Evolutionary conservation across 176 grass and related monocot species (phyloP).

Genomic region (Thalia dealbata): DNA sequence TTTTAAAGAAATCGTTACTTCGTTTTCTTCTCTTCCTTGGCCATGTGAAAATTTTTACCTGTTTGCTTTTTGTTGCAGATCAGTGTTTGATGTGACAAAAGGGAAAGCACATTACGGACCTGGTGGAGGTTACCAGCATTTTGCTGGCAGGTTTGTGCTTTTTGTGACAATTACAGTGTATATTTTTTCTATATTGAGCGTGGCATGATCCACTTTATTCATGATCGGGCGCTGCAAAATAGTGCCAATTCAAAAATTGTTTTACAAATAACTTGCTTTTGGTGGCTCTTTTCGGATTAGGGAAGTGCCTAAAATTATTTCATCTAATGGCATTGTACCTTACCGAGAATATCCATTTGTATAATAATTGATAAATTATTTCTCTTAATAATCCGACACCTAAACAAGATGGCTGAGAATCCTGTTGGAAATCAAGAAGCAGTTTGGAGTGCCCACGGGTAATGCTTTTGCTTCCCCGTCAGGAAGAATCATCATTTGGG

Average conservation of each 20-base stretch:
- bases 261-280: no score
- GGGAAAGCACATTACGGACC: conserved; percentile 88
- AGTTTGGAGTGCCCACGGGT: neutral
- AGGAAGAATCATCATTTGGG: neutral
- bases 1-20: neutral
- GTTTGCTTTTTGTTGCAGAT: conserved; percentile 32
- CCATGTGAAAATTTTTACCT: neutral
- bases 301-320: neutral
- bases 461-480: neutral
- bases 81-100: conserved; percentile 89
- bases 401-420: neutral
- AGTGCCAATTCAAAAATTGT: no score
- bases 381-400: neutral
- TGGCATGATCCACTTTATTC: neutral
- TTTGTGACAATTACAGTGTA: neutral
- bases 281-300: no score
- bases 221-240: neutral
- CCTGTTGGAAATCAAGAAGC: neutral
- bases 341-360: neutral
- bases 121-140: conserved; percentile 92
- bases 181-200: neutral
- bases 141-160: conserved; percentile 62
- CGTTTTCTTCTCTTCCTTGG: neutral
- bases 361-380: neutral
- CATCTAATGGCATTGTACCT: neutral